Evolutionary conservation across 2,329 filamentous ascomycete species (phyloP).

Genomic region (Huntiella savannae): DNA sequence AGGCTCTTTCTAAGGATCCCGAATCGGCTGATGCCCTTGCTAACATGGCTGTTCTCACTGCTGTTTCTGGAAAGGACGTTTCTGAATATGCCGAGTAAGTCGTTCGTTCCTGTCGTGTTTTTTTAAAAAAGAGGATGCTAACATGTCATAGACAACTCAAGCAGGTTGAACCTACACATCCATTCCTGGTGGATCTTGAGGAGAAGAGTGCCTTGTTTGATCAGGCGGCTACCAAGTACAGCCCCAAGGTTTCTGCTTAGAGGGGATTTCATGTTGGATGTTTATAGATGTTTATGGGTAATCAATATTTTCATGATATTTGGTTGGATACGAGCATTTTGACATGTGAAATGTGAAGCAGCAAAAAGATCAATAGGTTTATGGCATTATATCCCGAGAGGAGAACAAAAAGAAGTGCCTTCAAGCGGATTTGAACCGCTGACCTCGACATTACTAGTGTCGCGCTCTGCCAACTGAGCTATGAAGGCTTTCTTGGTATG

Average conservation of each 20-base stretch:
- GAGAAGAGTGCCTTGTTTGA: slow-evolving; percentile 84
- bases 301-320: no score
- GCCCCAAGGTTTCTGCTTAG: slow-evolving; percentile 43
- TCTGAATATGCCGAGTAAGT: slow-evolving; percentile 43
- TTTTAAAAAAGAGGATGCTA: background rate
- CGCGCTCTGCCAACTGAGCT: no score
- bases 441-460: no score
- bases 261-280: background rate
- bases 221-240: slow-evolving; percentile 69
- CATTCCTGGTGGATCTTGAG: slow-evolving; percentile 51
- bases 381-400: no score
- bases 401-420: no score
- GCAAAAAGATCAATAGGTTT: no score
- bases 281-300: no score
- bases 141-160: slow-evolving; percentile 21
- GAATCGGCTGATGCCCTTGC: slow-evolving; percentile 57
- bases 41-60: slow-evolving; percentile 63
- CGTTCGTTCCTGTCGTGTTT: no score
- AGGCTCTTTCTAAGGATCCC: slow-evolving; percentile 58
- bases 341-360: no score
- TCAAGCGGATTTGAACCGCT: no score
- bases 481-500: no score
- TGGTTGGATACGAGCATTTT: no score
- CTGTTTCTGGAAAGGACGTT: slow-evolving; percentile 54
- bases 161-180: slow-evolving; percentile 45